Base-by-base conservation (phyloP, 495 filamentous ascomycete species). In the Aspergillus panamensis region DNA sequence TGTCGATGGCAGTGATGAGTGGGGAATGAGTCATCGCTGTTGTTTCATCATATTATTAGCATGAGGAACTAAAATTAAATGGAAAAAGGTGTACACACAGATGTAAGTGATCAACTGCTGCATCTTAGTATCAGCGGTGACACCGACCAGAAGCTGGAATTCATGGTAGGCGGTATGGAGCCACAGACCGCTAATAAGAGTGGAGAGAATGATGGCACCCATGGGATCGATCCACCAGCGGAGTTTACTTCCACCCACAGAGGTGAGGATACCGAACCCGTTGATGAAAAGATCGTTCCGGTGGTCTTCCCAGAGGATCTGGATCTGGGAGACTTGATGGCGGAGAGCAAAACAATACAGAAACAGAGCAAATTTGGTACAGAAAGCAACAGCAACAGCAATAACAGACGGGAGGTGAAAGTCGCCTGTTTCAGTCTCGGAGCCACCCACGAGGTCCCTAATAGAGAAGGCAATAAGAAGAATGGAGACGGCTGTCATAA, bases 31-130 rank as follows among this genome's bases (percentile, higher is more conserved):
- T 98, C 76, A 98, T 86, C 37, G 85, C 82, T 84, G 60, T 51
- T 40, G n/a, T 53, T 8, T 40, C 62, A 32, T 63, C 55, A 29
- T 35, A 25, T 25, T 13, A 43, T 59, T 37, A 55, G 45, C 17
- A 47, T n/a, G 3, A 0, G 37, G 19, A 29, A 48, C 12, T 25
- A 13, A 12, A 8, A 16, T 10, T n/a, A 29, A 39, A 47, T 31
- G 16, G 31, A n/a, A 14, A 53, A 43, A 53, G 9, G 33, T 16
- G 4, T 17, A 48, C 33, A 21, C 55, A 56, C 40, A 57, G 67
- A 97, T 90, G 73, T 98, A 98, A 0, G 94, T 98, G 60, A 97
- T 95, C 58, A 96, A 82, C 71, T 96, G 91, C 74, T 96, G 86
- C 75, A 88, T 90, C 64, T 89, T 83, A 9, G 91, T 87, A 45